These are phyloP conservation scores for Phylloporus sp. DNA, from an alignment of 768 basidiomycete species.

Conservation along the genomic window DNA sequence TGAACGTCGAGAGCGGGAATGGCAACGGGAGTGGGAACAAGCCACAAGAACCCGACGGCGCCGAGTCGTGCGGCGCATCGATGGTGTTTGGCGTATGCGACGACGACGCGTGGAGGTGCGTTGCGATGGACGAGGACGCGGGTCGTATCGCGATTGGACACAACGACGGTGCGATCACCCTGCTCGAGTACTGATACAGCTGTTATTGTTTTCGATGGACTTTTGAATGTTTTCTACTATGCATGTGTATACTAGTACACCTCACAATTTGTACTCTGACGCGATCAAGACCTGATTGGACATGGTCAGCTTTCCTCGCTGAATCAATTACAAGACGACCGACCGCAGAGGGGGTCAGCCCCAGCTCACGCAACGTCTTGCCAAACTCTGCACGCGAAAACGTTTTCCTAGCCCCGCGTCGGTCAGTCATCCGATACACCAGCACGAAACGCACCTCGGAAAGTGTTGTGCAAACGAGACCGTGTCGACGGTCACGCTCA, in stretches of 20 bases:
- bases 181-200: conserved; percentile 53
- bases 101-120: conserved; percentile 45
- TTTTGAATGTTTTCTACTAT: neutral
- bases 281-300: conserved; percentile 52
- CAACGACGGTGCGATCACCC: conserved; percentile 42
- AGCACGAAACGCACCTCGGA: conserved; percentile 57
- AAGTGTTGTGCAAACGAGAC: conserved; percentile 78
- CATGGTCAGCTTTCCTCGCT: neutral
- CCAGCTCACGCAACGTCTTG: conserved; percentile 78
- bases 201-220: neutral
- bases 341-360: conserved; percentile 85
- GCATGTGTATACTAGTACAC: neutral
- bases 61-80: conserved; percentile 2
- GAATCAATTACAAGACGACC: neutral
- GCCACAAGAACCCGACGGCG: neutral
- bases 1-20: neutral
- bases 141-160: conserved; percentile 36
- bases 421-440: neutral
- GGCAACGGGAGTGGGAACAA: neutral
- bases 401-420: conserved; percentile 56
- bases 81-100: conserved; percentile 46
- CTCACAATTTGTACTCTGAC: conserved; percentile 11
- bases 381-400: conserved; percentile 71
- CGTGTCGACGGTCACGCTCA: conserved; percentile 69
- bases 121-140: conserved; percentile 38